phyloP scores from a whole-genome alignment of 176 grass and related monocot genomes.

The Phoenix roebelenii region DNA sequence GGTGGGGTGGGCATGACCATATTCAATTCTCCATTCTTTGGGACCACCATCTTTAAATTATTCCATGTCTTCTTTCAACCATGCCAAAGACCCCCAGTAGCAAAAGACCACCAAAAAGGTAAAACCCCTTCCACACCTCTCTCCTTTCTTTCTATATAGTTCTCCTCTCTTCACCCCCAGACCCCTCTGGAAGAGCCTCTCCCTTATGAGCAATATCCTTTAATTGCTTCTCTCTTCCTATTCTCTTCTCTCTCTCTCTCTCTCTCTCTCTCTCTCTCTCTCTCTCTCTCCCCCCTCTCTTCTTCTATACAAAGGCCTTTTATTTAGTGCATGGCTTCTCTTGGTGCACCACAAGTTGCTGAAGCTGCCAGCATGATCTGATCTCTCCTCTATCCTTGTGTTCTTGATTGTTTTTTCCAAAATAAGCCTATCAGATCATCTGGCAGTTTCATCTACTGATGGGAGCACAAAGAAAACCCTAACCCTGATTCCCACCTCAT shows the following conservation, averaged over 20 bases:
- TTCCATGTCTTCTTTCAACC: neutral
- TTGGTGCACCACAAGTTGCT: too few relatives aligned
- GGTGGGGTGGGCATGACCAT: slow-evolving; percentile 3
- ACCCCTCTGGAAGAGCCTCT: too few relatives aligned
- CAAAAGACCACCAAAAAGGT: neutral
- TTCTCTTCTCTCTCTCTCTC: neutral
- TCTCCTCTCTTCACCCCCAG: too few relatives aligned
- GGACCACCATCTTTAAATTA: slow-evolving; percentile 3
- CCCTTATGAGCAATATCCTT: neutral
- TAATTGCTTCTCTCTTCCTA: slow-evolving; percentile 1
- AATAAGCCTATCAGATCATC: slow-evolving; percentile 4
- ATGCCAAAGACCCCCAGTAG: neutral
- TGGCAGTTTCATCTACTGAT: slow-evolving; percentile 15
- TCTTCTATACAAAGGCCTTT: too few relatives aligned
- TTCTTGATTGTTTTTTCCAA: neutral
- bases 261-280: neutral
- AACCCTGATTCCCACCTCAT: too few relatives aligned
- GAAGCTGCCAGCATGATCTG: too few relatives aligned
- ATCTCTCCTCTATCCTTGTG: neutral
- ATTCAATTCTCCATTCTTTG: slow-evolving; percentile 1
- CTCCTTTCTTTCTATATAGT: too few relatives aligned
- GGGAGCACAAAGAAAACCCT: slow-evolving; percentile 1
- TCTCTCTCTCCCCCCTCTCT: neutral
- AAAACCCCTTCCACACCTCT: too few relatives aligned
- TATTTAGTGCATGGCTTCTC: too few relatives aligned